Evolutionary conservation across 768 basidiomycete genomes (phyloP), one percentile per base, ranked within the genome.

Genomic region (Pseudohyphozyma bogoriensis): DNA sequence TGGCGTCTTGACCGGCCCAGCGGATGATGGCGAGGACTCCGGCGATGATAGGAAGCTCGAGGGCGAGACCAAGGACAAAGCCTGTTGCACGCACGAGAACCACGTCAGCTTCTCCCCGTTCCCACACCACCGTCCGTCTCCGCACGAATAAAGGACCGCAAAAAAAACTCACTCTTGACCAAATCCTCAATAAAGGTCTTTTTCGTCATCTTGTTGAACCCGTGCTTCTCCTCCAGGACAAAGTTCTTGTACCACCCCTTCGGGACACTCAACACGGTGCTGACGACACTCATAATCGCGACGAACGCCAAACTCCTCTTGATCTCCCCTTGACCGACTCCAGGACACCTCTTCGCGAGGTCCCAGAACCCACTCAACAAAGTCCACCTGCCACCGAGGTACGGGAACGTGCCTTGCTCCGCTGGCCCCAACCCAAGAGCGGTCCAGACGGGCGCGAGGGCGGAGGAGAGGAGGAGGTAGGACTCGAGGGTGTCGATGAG

Each of bases 201-300:
- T 1, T 82, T 81, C 0, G 90, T 88, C 8, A 84, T 91, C 76
- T 97, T 95, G 80, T 97, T 99, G 79, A 66, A 97, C 1, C 92
- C 92, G 65, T 95, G 89, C 65, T 85, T 86, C 72, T 93, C 86
- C 75, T 97, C 95, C 40, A 97, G 78, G 8, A 91, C 86, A 71
- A 99, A 99, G 4, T 89, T 95, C 62, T 83, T 80, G 76, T 95
- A 96, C 28, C 85, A 77, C 35, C 81, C 82, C 44, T 89, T 76
- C 24, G 93, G 90, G 15, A 91, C 76, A 11, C 80, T 77, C 3
- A 89, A 83, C 32, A 87, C 72, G 0, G 83, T 79, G 3, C 85
- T 85, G 42, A 83, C 56, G 59, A 86, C 13, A 11, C 72, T 72
- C 51, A 56, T 51, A 16, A 66, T 4, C 7, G 40, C 57, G 32